Base-by-base conservation (phyloP, 352 stramenopile species). In the Globisporangium barbulae region DNA sequence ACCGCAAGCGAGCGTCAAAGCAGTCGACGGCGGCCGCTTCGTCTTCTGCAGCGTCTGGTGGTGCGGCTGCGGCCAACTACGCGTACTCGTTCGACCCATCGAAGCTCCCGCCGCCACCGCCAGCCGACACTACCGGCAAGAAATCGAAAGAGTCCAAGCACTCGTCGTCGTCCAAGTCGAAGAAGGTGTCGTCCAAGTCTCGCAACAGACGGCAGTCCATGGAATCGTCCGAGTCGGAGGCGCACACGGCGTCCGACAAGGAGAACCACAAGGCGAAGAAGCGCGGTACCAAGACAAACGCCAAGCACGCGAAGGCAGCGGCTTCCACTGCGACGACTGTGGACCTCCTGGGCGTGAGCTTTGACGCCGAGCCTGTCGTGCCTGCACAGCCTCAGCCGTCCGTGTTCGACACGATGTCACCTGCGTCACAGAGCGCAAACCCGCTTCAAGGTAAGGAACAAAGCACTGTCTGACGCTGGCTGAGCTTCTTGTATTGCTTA, bases 321-420 rank as follows among this genome's bases (percentile, higher is more conserved):
- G 28, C 62, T 52, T 55, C 54, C 42, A 61, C 48, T 57, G 70
- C 50, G 55, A 68, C 60, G 10, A 81, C 61, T 47, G 75, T 87
- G 15, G 78, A 87, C 45, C 71, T 87, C 35, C 57, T 87, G 21
- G 78, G 78, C 19, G 78, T 87, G 37, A 71, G 83, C 30, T 74
- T 87, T 42, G 71, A 80, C 45, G 59, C 48, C 6, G 65, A 70
- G 19, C 59, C 59, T 22, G 49, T 65, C 0, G 45, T 63, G 9
- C 21, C 67, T 37, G 42, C 53, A 44, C 71, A 73, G 59, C 17
- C 67, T 37, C 71, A 74, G 59, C 67, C 68, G 25, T 83, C 74
- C 5, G 59, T 83, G 35, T 85, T 85, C 30, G 77, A 85, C 44
- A 21, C 50, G 45, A 31, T 61, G n/a, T 2, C 25, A 6, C 59